Base-by-base conservation (phyloP, 1,139 yeast genomes). In the Debaryomyces nepalensis region DNA sequence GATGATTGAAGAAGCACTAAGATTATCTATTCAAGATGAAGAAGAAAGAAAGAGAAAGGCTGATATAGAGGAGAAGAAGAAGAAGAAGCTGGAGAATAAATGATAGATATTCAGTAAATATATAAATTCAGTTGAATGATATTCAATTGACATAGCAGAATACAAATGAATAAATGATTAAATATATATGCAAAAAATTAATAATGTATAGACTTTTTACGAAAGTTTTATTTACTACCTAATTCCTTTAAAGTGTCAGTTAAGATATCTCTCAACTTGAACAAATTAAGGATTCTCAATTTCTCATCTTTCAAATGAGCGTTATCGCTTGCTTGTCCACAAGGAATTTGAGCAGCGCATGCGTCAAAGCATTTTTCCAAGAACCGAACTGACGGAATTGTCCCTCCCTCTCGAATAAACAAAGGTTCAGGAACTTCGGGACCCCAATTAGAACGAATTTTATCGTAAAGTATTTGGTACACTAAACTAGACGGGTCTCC, bases 271-370 rank as follows among this genome's bases (percentile, higher is more conserved):
- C 91, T 78, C 46, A 93, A 77, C 46, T 86, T 87, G 53, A 83
- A 80, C 55, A 93, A 74, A 58, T 93, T 93, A 32, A 82, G 68
- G 21, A 93, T 81, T 45, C 98, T 70, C 39, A 93, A 66, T 48
- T 95, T 79, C 63, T 93, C 99, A 58, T 93, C 86, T 55, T 84
- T 82, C 56, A 93, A 75, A 68, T 93, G 99, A 1, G 98, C 98
- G 58, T 89, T 89, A 61, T 93, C 99, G 37, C 95, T 82, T 1
- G 95, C 80, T 66, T 93, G 99, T 0, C 99, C 99, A 60, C 97
- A 89, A 2, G 99, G 99, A 31, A 93, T 79, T 62, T 93, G 98
- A 0, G 93, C 96, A 1, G 97, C 98, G 15, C 89, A 87, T 2
- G 98, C 97, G 41, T 75, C 64, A 52, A 93, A 87, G 14, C 79